phyloP scores from a whole-genome alignment of 1,139 yeast species.

The Taphrina populina region DNA sequence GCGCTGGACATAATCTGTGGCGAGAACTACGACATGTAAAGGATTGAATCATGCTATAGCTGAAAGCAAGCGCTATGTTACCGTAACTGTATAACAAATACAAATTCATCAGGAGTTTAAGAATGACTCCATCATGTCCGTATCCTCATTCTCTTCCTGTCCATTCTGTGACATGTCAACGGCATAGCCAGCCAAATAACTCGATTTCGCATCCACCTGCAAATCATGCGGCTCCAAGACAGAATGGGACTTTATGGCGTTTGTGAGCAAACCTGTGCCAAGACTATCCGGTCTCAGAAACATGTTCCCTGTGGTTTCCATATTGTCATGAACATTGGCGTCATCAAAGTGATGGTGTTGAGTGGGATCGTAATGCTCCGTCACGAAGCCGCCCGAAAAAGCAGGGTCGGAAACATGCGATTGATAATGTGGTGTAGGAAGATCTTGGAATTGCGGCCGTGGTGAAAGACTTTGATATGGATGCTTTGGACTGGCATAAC shows the following conservation, averaged over 20 bases:
- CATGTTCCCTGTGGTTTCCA: slow-evolving; percentile 16
- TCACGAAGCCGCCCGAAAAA: slow-evolving; percentile 5
- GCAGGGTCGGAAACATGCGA: slow-evolving; percentile 14
- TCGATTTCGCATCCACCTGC: neutral
- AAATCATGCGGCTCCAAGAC: slow-evolving; percentile 7
- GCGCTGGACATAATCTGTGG: too few species aligned
- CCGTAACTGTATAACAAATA: too few species aligned
- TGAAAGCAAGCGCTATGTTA: too few species aligned
- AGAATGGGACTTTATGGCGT: slow-evolving; percentile 18
- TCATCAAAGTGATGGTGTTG: slow-evolving; percentile 1
- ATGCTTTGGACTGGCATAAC: slow-evolving; percentile 10
- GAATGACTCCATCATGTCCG: slow-evolving; percentile 25
- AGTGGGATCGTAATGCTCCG: neutral
- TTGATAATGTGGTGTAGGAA: slow-evolving; percentile 11
- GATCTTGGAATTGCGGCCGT: slow-evolving; percentile 7
- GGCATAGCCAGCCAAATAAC: slow-evolving; percentile 12
- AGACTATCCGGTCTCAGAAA: slow-evolving; percentile 5
- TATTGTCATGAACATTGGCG: neutral
- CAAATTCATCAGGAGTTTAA: slow-evolving; percentile 1
- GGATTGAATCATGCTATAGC: too few species aligned
- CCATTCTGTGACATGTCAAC: neutral
- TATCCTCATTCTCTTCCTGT: slow-evolving; percentile 11
- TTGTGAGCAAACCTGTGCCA: slow-evolving; percentile 4
- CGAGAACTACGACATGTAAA: too few species aligned
- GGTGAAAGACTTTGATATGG: slow-evolving; percentile 18